phyloP scores from a whole-genome alignment of 768 basidiomycete species.

The Polyporus arcularius region DNA sequence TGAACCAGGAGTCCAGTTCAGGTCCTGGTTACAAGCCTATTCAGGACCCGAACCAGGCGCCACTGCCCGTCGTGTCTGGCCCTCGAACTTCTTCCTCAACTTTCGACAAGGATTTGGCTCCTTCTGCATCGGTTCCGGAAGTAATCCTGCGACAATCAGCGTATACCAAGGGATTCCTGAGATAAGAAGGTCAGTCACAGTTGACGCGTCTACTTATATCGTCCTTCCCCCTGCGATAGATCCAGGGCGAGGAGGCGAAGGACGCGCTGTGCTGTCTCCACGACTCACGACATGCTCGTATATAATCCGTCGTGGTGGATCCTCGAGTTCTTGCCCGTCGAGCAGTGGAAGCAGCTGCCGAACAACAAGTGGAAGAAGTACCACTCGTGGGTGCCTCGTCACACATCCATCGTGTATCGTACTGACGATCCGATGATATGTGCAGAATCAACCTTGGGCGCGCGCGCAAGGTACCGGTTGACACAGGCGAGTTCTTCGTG shows the following conservation, averaged over 20 bases:
- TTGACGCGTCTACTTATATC: no score
- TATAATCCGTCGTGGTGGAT: slow-evolving; percentile 62
- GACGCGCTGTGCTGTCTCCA: slow-evolving; percentile 59
- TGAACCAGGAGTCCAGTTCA: no score
- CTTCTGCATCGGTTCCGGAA: no score
- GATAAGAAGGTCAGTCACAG: no score
- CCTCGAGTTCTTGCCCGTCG: slow-evolving; percentile 50
- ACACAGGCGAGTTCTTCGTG: slow-evolving; percentile 20
- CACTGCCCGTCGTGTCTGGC: no score
- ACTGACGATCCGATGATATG: background rate
- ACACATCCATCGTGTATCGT: slow-evolving; percentile 10
- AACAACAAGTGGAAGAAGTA: slow-evolving; percentile 20
- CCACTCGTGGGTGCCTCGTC: slow-evolving; percentile 10
- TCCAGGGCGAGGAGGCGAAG: slow-evolving; percentile 60
- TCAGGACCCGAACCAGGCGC: no score
- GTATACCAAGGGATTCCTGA: no score
- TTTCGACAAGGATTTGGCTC: no score
- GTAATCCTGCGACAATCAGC: no score
- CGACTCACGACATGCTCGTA: slow-evolving; percentile 64
- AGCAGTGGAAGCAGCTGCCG: slow-evolving; percentile 26
- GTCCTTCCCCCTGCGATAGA: no score
- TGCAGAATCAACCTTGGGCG: slow-evolving; percentile 26
- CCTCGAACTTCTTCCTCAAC: no score
- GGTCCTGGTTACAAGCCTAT: no score
- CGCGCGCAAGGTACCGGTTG: slow-evolving; percentile 12